Evolutionary conservation across 1,284 basidiomycete species (phyloP).

Genomic region (Rhodotorula sp.): DNA sequence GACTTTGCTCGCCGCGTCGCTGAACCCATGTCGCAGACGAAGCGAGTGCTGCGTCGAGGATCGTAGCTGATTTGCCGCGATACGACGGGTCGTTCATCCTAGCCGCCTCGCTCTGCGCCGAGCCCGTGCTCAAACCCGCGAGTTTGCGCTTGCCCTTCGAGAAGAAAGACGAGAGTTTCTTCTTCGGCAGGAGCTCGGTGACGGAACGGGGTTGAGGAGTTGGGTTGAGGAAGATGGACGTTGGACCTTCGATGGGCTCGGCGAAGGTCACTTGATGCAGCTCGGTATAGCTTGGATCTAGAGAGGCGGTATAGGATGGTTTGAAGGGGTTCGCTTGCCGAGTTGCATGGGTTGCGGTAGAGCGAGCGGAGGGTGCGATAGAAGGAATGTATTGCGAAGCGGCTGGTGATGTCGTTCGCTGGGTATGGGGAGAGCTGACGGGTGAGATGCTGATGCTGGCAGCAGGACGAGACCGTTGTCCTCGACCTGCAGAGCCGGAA

Average conservation of each 20-base stretch:
- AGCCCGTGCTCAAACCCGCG: not conserved
- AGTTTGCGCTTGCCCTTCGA: not conserved
- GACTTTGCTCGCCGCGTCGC: constrained; percentile 13
- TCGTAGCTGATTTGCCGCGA: constrained; percentile 9
- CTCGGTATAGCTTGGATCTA: not conserved
- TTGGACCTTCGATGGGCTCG: constrained; percentile 15
- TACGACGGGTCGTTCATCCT: not conserved
- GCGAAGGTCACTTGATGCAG: not conserved
- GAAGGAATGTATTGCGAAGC: constrained; percentile 2
- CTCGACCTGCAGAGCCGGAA: not conserved
- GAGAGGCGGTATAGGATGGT: constrained; percentile 4
- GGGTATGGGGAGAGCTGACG: not conserved
- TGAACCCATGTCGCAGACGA: constrained; percentile 19
- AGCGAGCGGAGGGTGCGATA: not conserved
- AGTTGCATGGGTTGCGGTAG: not conserved
- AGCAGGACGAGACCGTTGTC: not conserved
- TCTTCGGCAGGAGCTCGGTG: constrained; percentile 19
- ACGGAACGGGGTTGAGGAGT: constrained; percentile 4
- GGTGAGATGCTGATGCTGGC: not conserved
- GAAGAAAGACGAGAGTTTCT: constrained; percentile 16
- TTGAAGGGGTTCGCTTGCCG: not conserved
- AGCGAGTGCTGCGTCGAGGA: constrained; percentile 33
- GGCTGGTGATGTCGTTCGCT: not conserved
- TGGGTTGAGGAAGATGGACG: constrained; percentile 33
- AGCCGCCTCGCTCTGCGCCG: not conserved